Percentiles rank a stretch among this genome's conserved stretches.
These are phyloP conservation scores for Fusarium ambrosium DNA, from an alignment of 2,329 filamentous ascomycete genomes.

Conservation along the genomic window DNA sequence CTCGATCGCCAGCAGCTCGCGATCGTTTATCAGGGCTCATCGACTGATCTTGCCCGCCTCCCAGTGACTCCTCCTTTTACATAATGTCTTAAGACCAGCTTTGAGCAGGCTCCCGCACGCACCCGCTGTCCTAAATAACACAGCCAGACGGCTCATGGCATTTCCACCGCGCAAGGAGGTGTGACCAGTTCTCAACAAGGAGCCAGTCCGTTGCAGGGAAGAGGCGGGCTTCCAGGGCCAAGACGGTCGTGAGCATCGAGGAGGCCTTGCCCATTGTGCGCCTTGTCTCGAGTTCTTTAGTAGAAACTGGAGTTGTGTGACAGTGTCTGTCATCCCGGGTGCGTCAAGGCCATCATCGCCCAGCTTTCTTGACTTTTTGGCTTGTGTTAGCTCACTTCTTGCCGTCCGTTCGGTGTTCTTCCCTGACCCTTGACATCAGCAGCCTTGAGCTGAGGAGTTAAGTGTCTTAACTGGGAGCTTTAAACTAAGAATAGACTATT, in stretches of 20 bases:
- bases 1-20: background rate
- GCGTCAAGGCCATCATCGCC: background rate
- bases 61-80: background rate
- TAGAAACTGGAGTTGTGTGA: background rate
- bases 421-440: background rate
- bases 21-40: slow-evolving; percentile 22
- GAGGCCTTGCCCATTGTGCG: background rate
- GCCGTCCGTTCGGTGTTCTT: background rate
- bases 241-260: slow-evolving; percentile 16
- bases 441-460: background rate
- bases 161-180: slow-evolving; percentile 11
- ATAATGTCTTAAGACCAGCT: slow-evolving; percentile 10
- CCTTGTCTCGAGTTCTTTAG: background rate
- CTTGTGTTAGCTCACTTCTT: background rate
- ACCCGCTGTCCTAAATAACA: slow-evolving; percentile 26
- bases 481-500: background rate
- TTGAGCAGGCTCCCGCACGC: slow-evolving; percentile 21
- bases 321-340: background rate
- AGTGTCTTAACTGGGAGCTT: background rate
- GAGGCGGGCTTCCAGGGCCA: background rate
- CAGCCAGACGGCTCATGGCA: slow-evolving; percentile 23
- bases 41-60: background rate
- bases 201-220: background rate
- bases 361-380: background rate
- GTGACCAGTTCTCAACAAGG: slow-evolving; percentile 1